Evolutionary conservation across 371 early-diverging fungal genomes (phyloP).

Genomic region (Mortierella sp.): DNA sequence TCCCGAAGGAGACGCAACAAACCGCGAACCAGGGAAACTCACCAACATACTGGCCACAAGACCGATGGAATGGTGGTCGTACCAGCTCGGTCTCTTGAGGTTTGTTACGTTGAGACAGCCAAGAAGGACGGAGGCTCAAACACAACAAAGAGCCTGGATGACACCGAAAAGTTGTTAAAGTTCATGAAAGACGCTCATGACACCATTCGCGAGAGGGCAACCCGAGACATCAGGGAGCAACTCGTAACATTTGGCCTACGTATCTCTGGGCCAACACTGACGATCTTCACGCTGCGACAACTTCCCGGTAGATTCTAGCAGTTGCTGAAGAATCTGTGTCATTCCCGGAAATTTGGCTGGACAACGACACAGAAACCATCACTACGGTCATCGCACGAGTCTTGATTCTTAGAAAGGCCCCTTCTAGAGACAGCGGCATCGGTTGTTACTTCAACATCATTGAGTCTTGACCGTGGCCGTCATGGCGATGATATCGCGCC

Average conservation of each 20-base stretch:
- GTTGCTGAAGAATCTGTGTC: conserved; percentile 9
- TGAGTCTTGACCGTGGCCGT: conserved; percentile 3
- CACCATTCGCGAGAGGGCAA: conserved; percentile 16
- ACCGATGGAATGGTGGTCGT: conserved; percentile 22
- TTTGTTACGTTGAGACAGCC: conserved; percentile 15
- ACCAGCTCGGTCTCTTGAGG: conserved; percentile 12
- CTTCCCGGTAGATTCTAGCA: conserved; percentile 17
- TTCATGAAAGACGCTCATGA: conserved; percentile 22
- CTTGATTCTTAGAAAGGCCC: conserved; percentile 16
- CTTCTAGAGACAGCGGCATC: conserved; percentile 6
- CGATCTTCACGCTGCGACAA: conserved; percentile 17
- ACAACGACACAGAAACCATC: conserved; percentile 3
- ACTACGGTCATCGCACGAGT: conserved; percentile 9
- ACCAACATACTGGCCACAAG: conserved; percentile 16
- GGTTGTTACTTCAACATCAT: conserved; percentile 6
- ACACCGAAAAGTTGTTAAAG: conserved; percentile 11
- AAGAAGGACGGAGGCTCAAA: conserved; percentile 20
- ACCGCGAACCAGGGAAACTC: conserved; percentile 13
- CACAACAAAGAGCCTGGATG: conserved; percentile 13
- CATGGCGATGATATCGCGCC: conserved; percentile 13
- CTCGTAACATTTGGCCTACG: conserved; percentile 12
- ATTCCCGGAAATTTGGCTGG: conserved; percentile 8
- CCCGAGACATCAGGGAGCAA: conserved; percentile 10
- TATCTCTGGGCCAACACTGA: conserved; percentile 14
- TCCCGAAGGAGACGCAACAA: conserved; percentile 15